Conservation (phyloP, 106 monocot species). For the Platanthera guangdongensis region DNA sequence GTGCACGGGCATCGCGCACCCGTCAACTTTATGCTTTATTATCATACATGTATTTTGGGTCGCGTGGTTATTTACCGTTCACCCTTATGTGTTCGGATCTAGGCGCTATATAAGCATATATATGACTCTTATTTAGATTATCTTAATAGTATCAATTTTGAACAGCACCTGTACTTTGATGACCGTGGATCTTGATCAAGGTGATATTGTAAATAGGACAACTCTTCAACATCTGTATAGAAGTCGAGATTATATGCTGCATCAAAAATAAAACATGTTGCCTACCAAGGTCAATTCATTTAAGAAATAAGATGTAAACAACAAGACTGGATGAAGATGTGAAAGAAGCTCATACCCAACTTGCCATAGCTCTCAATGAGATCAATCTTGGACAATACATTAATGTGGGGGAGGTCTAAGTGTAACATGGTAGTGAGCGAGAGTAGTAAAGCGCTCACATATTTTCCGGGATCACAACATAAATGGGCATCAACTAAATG, state of each 20-base stretch:
- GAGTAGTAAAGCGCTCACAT: conserved; percentile 84
- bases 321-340: background rate
- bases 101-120: too few species aligned
- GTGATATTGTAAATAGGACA: conserved; percentile 83
- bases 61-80: too few species aligned
- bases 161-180: conserved; percentile 70
- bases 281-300: background rate
- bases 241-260: conserved; percentile 90
- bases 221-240: conserved; percentile 93
- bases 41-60: too few species aligned
- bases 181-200: conserved; percentile 96
- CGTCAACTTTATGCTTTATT: too few species aligned
- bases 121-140: too few species aligned
- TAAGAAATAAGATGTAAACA: background rate
- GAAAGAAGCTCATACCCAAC: conserved; percentile 38
- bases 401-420: conserved; percentile 92
- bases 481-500: conserved; percentile 93
- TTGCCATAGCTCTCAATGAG: conserved; percentile 91
- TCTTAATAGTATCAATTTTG: too few species aligned
- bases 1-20: too few species aligned
- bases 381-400: conserved; percentile 95
- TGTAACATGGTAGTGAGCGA: conserved; percentile 89
- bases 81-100: too few species aligned
- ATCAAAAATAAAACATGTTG: conserved; percentile 10
- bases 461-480: conserved; percentile 96